Percentiles rank a stretch among this genome's conserved stretches.
phyloP scores from a whole-genome alignment of 257 asterid species.

The Rhazya stricta region DNA sequence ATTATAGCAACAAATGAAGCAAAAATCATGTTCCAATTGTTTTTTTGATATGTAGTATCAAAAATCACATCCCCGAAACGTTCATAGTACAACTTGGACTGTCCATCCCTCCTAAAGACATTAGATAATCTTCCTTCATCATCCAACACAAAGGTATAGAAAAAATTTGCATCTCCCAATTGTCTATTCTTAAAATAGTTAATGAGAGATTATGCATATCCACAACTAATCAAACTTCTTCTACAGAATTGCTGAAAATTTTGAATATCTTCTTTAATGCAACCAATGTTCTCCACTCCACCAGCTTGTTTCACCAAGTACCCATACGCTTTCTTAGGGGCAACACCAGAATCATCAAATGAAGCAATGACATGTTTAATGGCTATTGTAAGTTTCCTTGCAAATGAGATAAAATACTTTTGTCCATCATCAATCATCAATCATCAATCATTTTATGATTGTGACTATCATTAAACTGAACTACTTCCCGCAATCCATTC shows the following conservation, averaged over 20 bases:
- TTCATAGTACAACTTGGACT: not conserved
- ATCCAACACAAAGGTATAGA: not conserved
- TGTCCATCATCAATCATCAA: too few species aligned
- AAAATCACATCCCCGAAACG: not conserved
- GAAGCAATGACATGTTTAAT: too few species aligned
- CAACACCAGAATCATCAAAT: too few species aligned
- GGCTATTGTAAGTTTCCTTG: too few species aligned
- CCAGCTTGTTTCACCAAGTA: not conserved
- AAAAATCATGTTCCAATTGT: conserved; percentile 11
- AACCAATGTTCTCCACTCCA: not conserved
- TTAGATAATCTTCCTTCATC: not conserved
- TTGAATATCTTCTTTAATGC: not conserved
- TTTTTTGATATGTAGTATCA: conserved; percentile 9
- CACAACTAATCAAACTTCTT: not conserved
- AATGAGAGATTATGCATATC: not conserved
- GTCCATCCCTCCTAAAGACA: not conserved
- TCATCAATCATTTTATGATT: too few species aligned
- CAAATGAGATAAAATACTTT: too few species aligned
- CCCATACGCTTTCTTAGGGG: too few species aligned
- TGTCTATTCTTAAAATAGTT: not conserved
- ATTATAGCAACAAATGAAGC: conserved; percentile 17
- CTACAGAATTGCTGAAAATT: not conserved
- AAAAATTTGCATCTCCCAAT: not conserved
- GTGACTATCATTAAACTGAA: too few species aligned
- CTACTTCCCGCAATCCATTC: too few species aligned